Base-by-base conservation (phyloP, 2,329 filamentous ascomycete genomes). In the Ophiostoma novo-ulmi region DNA sequence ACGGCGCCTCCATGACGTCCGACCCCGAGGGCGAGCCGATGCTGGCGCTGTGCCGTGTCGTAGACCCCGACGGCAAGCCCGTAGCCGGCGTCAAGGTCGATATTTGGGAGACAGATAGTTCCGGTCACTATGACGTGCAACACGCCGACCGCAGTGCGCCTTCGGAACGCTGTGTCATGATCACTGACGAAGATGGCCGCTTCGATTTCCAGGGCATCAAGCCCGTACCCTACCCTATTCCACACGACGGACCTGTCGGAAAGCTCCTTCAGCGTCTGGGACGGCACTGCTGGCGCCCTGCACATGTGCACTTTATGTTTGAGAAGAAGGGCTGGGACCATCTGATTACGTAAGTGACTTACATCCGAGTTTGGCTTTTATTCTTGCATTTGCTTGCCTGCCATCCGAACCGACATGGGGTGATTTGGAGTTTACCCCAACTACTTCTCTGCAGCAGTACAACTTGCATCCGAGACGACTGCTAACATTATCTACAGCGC, bases 271-370 rank as follows among this genome's bases (percentile, higher is more conserved):
- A 82, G 77, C 78, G 81, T 76, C 77, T 95, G 75, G 84, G 85
- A n/a, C 82, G 92, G n/a, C 92, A 95, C 80, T 88, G 88, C 70
- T 94, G 88, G 81, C 81, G 92, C 69, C 92, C 92, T 1, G 87
- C 88, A 26, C 92, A 95, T 79, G 86, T 94, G 83, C 92, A 95
- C 79, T 95, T 95, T 76, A 95, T 96, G 91, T 93, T 97, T 80
- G 87, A 89, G 77, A 93, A 92, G 82, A 79, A 84, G 44, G 91
- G 91, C 0, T 93, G 87, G 81, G 92, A 97, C 81, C 87, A 90
- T 77, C 80, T 97, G 75, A 90, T 95, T 77, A 96, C 92, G 91
- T 94, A 31, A 31, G 31, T 31, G 31, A 3, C 31, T 31, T 31
- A 31, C 31, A 31, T 31, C 31, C 31, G 82, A 74, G 89, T 88